Base-by-base conservation (phyloP, 345 rosid species). In the Anastatica hierochuntica region DNA sequence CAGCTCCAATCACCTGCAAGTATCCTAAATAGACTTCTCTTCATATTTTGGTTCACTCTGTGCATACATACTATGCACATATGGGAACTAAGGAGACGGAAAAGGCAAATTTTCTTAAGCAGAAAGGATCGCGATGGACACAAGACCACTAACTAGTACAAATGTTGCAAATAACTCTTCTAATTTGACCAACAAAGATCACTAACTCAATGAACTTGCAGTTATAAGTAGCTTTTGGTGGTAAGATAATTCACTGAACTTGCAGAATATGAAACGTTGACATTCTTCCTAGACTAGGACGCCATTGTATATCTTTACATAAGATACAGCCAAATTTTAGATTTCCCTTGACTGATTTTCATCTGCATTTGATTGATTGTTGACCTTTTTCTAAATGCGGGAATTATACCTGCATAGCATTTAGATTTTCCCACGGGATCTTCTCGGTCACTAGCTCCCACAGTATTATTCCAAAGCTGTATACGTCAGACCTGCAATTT, bases 371-470 rank as follows among this genome's bases (percentile, higher is more conserved):
- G 30, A 31, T 12, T 7, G n/a, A 12, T 21, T 18, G 15, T 40
- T 7, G 20, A 45, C 8, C 35, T 44, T 42, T 20, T 30, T n/a
- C 43, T 20, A 41, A 27, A 51, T 13, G 20, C 1, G 23, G 58
- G 57, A 68, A 37, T 49, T 20, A 36, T 72, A 87, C 98, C 98
- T 90, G 98, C 92, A 84, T 83, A 17, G 96, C 72, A 76, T 84
- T 90, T 56, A 78, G 83, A 79, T 76, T 84, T 49, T 82, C 96
- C 98, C 98, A 90, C 7, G 96, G 98, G 48, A 90, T 87, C 74
- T 87, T 87, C 76, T 84, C 92, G 19, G 98, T 84, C 18, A 87
- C 84, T 20, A 90, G 80, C 76, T 90, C 98, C 98, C 98, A 90
- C 58, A 90, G 61, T 66, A 90, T 70, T 54, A 90, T 88, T 26